A percentile compares a stretch with the other conserved stretches of the same genome.
Conservation (phyloP, 441 rosid species). For the Dalechampia spathulata region DNA sequence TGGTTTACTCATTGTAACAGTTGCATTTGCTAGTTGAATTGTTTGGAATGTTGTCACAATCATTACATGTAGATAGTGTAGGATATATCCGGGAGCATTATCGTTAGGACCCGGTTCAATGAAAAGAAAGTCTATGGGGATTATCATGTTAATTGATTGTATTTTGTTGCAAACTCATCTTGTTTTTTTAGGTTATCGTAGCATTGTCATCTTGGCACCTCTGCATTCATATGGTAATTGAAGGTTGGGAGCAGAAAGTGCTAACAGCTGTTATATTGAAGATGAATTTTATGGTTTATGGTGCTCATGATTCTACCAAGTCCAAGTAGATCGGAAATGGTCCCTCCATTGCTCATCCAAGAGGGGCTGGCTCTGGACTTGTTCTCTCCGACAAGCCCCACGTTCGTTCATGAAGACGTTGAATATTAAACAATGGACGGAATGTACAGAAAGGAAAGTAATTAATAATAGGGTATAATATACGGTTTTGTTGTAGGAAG, state of each 20-base stretch:
- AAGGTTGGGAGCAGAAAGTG: not conserved
- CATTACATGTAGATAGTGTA: conserved; percentile 56
- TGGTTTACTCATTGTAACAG: conserved; percentile 9
- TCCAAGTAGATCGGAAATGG: conserved; percentile 1
- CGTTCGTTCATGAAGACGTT: conserved; percentile 15
- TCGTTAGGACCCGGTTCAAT: not conserved
- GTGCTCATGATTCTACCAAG: not conserved
- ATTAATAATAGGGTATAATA: not conserved
- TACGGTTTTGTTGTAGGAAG: not conserved
- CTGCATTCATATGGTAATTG: no score
- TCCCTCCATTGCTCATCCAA: not conserved
- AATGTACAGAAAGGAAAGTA: not conserved
- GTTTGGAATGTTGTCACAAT: conserved; percentile 28
- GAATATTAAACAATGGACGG: not conserved
- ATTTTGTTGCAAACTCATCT: not conserved
- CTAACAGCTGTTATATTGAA: not conserved
- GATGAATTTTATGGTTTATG: not conserved
- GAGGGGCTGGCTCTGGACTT: conserved; percentile 8
- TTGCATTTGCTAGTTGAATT: conserved; percentile 17
- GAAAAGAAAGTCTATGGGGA: conserved; percentile 3
- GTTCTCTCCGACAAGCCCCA: conserved; percentile 23
- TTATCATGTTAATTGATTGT: conserved; percentile 1
- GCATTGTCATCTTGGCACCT: not conserved
- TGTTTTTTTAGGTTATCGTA: not conserved
- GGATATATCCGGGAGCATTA: conserved; percentile 20